Percentiles rank a stretch among this genome's conserved stretches.
phyloP scores from a whole-genome alignment of 148 eudicot species.

The Vaccinium corymbosum region DNA sequence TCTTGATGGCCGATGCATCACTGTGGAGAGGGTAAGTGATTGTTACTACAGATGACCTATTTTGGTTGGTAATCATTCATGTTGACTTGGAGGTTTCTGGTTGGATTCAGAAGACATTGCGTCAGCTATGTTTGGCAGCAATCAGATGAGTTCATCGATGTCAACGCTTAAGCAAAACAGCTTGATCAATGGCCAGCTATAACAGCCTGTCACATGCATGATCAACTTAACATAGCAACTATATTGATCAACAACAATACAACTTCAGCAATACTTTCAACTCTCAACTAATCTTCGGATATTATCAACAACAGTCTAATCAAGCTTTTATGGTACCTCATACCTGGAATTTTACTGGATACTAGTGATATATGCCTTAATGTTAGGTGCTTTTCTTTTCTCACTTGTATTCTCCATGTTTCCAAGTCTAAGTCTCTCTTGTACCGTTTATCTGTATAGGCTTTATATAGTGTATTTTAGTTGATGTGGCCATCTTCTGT shows the following conservation, averaged over 20 bases:
- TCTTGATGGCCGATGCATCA: constrained; percentile 89
- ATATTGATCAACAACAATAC: constrained; percentile 95
- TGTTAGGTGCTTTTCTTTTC: constrained; percentile 11
- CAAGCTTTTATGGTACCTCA: constrained; percentile 88
- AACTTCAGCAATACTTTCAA: constrained; percentile 87
- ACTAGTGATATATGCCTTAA: constrained; percentile 30
- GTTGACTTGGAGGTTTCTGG: constrained; percentile 88
- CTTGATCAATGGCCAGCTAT: constrained; percentile 91
- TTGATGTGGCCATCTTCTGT: not conserved
- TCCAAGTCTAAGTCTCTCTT: constrained; percentile 1
- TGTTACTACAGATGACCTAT: constrained; percentile 22
- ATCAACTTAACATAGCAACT: constrained; percentile 87
- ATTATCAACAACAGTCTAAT: constrained; percentile 76
- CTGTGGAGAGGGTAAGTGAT: constrained; percentile 84
- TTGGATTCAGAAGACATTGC: constrained; percentile 87
- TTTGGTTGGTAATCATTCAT: constrained; percentile 34
- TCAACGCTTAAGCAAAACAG: constrained; percentile 73
- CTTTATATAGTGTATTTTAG: not conserved
- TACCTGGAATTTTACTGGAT: constrained; percentile 47
- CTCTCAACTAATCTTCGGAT: constrained; percentile 96
- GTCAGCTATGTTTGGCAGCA: constrained; percentile 93
- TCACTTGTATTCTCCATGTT: constrained; percentile 10
- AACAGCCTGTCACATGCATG: constrained; percentile 84
- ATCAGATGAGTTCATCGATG: constrained; percentile 91
- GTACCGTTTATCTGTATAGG: not conserved